These are phyloP conservation scores for Sesbania bispinosa DNA, from an alignment of 306 rosid genomes.

Conservation along the genomic window DNA sequence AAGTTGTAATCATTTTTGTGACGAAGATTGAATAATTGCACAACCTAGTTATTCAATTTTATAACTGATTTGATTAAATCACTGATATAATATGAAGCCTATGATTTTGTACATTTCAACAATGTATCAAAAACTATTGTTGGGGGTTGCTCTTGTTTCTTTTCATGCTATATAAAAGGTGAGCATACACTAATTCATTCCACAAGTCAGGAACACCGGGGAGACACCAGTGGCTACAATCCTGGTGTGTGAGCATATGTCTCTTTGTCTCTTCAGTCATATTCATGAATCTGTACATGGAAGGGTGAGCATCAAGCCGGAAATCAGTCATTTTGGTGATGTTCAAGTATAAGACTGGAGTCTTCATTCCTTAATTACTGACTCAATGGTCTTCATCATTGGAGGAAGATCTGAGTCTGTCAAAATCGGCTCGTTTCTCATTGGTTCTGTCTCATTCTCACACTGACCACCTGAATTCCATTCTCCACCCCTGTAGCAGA, in stretches of 20 bases:
- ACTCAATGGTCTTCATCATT: slow-evolving; percentile 69
- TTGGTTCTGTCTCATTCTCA: slow-evolving; percentile 60
- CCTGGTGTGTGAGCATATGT: slow-evolving; percentile 54
- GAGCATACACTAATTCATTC: slow-evolving; percentile 81
- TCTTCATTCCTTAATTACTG: slow-evolving; percentile 69
- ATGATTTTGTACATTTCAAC: not conserved
- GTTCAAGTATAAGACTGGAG: slow-evolving; percentile 68
- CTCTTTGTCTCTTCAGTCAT: slow-evolving; percentile 42
- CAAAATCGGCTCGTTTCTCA: slow-evolving; percentile 42
- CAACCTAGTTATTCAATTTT: slow-evolving; percentile 6
- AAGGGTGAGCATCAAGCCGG: slow-evolving; percentile 87
- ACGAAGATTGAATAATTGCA: not conserved
- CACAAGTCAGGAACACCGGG: slow-evolving; percentile 96
- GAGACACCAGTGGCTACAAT: slow-evolving; percentile 99
- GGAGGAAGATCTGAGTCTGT: slow-evolving; percentile 50
- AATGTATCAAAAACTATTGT: not conserved
- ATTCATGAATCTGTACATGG: slow-evolving; percentile 57
- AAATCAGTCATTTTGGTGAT: slow-evolving; percentile 82
- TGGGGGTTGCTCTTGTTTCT: slow-evolving; percentile 8
- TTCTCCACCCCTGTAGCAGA: slow-evolving; percentile 68
- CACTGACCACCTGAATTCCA: slow-evolving; percentile 93
- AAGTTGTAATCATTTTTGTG: not conserved
- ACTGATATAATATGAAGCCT: slow-evolving; percentile 13
- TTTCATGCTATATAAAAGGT: slow-evolving; percentile 34
- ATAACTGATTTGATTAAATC: slow-evolving; percentile 11